These are phyloP conservation scores for Colletotrichum agaves DNA, from an alignment of 2,329 filamentous ascomycete genomes.

Conservation along the genomic window DNA sequence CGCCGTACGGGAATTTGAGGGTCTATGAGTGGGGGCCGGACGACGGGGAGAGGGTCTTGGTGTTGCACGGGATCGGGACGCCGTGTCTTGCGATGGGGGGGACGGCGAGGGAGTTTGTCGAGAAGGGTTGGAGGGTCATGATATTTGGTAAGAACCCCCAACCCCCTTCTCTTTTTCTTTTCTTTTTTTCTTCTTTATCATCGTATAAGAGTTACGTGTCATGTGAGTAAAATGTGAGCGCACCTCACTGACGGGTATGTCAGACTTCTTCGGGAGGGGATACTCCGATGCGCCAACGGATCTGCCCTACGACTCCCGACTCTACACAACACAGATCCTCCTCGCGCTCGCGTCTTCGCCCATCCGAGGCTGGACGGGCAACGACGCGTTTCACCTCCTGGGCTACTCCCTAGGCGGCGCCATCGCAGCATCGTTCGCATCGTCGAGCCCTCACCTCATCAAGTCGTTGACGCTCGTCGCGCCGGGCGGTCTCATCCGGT, in stretches of 20 bases:
- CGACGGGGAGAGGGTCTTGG: slow-evolving; percentile 74
- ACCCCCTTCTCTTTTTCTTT: too few relatives aligned
- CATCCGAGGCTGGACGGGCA: slow-evolving; percentile 62
- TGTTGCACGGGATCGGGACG: slow-evolving; percentile 86
- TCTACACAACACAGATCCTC: slow-evolving; percentile 75
- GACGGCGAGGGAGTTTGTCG: slow-evolving; percentile 72
- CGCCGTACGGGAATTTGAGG: slow-evolving; percentile 76
- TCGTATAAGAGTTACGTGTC: not conserved
- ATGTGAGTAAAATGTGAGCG: not conserved
- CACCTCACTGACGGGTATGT: not conserved
- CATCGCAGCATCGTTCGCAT: slow-evolving; percentile 75
- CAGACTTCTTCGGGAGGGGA: slow-evolving; percentile 80
- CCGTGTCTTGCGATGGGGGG: slow-evolving; percentile 76
- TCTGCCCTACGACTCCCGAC: slow-evolving; percentile 68
- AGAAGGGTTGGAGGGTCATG: slow-evolving; percentile 79
- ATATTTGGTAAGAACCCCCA: slow-evolving; percentile 78
- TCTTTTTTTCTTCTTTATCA: slow-evolving; percentile 36
- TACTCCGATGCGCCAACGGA: slow-evolving; percentile 76
- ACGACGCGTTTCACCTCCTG: slow-evolving; percentile 73
- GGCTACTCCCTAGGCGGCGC: slow-evolving; percentile 87
- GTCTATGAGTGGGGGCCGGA: slow-evolving; percentile 86
- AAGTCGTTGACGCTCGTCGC: slow-evolving; percentile 73
- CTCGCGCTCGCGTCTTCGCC: slow-evolving; percentile 72
- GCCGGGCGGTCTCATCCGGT: slow-evolving; percentile 75
- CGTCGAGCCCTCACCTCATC: slow-evolving; percentile 73